Evolutionary conservation across 768 basidiomycete genomes (phyloP).

Genomic region (Dioszegia aurantiaca): DNA sequence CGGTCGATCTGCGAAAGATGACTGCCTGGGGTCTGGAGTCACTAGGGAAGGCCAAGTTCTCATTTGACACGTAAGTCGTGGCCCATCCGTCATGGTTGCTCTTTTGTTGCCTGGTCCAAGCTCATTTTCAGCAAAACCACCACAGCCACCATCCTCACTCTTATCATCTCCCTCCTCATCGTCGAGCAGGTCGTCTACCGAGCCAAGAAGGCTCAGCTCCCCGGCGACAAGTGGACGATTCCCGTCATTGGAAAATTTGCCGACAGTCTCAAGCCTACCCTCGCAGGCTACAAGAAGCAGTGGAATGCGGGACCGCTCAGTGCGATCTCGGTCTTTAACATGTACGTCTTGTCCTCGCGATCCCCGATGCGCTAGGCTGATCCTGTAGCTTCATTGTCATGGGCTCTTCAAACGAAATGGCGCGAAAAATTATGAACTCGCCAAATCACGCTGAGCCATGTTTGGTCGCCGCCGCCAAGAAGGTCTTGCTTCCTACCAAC

Average conservation of each 20-base stretch:
- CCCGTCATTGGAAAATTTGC: conserved; percentile 97
- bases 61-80: conserved; percentile 44
- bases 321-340: conserved; percentile 94
- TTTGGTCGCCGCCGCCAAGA: conserved; percentile 85
- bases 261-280: conserved; percentile 82
- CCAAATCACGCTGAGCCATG: conserved; percentile 90
- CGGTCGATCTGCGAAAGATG: conserved; percentile 33
- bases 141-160: conserved; percentile 53
- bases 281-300: conserved; percentile 86
- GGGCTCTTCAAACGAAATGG: conserved; percentile 86
- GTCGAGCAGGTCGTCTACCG: conserved; percentile 79
- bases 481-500: conserved; percentile 77
- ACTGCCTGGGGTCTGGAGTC: conserved; percentile 40
- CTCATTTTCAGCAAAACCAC: conserved; percentile 36
- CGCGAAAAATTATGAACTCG: conserved; percentile 94
- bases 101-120: not conserved
- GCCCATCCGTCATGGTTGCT: not conserved
- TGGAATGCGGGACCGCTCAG: conserved; percentile 88
- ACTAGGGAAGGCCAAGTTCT: conserved; percentile 35
- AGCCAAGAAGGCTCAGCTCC: conserved; percentile 80
- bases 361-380: not conserved
- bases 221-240: conserved; percentile 87
- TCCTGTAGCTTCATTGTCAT: conserved; percentile 93
- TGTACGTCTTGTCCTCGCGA: conserved; percentile 60
- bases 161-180: conserved; percentile 71